Base-by-base conservation (phyloP, 2,329 filamentous ascomycete species). In the Claviceps citrina region DNA sequence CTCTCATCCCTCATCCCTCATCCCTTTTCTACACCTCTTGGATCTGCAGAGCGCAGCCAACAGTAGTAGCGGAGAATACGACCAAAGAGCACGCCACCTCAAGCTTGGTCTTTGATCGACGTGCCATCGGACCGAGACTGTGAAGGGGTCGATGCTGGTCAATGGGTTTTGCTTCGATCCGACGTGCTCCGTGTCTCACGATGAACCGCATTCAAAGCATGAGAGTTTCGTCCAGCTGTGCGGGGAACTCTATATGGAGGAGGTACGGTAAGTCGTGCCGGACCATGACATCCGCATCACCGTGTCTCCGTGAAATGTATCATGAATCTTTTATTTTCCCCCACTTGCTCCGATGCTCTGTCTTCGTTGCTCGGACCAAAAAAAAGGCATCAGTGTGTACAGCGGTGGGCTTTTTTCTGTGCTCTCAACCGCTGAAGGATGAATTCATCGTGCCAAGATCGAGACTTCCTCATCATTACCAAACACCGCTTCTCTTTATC, bases 371-470 rank as follows among this genome's bases (percentile, higher is more conserved):
- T 9, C 10, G 8, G 12, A 20, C 31, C 2, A 20, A n/a, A 22
- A 37, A 22, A n/a, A 22, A 65, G 69, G 69, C 69, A 72, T 72
- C 59, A 62, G 69, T 73, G 69, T 73, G 69, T 73, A 72, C 69
- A 70, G 65, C 68, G 66, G 56, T 60, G 67, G 64, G 65, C 65
- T n/a, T 61, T 59, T 55, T 46, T 56, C 57, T 53, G 60, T 69
- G 66, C 68, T 65, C 64, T 54, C 54, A 58, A 52, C 63, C 67
- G 68, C 64, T 71, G 68, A 72, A 72, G 69, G 68, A 71, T 61
- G 48, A 58, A 58, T 62, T 61, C 48, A 60, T 62, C 68, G 68
- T 72, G 69, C 69, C 69, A 63, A 73, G 62, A 72, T 57, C 48
- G 52, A 66, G 51, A 51, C 43, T 49, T 57, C 65, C 65, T 60